Percentiles rank a stretch among this genome's conserved stretches.
These are phyloP conservation scores for Trichomonascus vanleenenianus DNA, from an alignment of 805 yeast genomes.

Conservation along the genomic window DNA sequence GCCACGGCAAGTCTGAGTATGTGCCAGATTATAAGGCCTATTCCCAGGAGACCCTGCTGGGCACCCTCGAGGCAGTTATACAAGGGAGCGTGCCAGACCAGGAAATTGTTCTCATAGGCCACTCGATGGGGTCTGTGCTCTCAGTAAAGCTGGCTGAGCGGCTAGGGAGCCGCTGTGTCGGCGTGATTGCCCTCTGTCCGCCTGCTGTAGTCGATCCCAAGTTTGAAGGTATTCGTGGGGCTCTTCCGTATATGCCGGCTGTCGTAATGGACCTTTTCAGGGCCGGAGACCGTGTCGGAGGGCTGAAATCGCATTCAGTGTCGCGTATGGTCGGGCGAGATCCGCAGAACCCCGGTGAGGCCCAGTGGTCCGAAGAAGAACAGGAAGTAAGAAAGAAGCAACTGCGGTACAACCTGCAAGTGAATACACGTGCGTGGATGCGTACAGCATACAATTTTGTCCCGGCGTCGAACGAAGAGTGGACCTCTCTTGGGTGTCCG, in stretches of 20 bases:
- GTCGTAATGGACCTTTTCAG: conserved; percentile 48
- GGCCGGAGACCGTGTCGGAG: conserved; percentile 53
- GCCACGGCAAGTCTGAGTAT: conserved; percentile 53
- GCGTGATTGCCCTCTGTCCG: conserved; percentile 30
- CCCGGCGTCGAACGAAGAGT: conserved; percentile 38
- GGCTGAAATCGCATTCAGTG: conserved; percentile 55
- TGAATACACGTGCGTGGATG: conserved; percentile 46
- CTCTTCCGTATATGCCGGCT: conserved; percentile 24
- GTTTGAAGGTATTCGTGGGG: conserved; percentile 11
- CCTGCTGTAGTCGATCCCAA: conserved; percentile 21
- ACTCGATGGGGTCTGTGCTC: conserved; percentile 65
- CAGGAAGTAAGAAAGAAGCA: conserved; percentile 44
- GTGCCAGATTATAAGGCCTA: conserved; percentile 31
- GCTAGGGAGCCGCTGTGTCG: conserved; percentile 22
- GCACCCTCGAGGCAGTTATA: conserved; percentile 31
- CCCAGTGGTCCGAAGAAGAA: conserved; percentile 21
- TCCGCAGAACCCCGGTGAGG: conserved; percentile 16
- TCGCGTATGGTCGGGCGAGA: conserved; percentile 39
- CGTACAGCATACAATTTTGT: conserved; percentile 44
- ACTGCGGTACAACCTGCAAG: conserved; percentile 63
- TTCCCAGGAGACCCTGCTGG: conserved; percentile 33
- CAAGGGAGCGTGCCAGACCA: conserved; percentile 23
- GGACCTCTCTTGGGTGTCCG: conserved; percentile 35
- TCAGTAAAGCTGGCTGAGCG: conserved; percentile 37
- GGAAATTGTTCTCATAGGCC: conserved; percentile 46